Evolutionary conservation across 192 early-diverging fungal genomes (phyloP).

Genomic region (Rhizoclosmatium globosum): DNA sequence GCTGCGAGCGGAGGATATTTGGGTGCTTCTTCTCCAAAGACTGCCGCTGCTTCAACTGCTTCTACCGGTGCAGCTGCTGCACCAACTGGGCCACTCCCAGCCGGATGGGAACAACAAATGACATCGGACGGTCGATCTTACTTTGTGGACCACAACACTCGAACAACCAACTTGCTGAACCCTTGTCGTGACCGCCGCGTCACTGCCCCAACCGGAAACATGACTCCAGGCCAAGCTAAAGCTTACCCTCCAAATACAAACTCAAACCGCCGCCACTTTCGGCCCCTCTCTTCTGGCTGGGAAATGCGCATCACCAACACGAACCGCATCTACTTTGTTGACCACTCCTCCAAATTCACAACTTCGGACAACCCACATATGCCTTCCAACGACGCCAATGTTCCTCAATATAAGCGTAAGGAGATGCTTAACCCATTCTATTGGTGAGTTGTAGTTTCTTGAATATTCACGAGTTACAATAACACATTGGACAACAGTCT

Average conservation of each 20-base stretch:
- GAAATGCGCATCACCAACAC: constrained; percentile 98
- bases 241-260: constrained; percentile 64
- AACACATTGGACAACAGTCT: constrained; percentile 68
- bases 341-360: constrained; percentile 97
- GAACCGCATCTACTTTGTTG: constrained; percentile 96
- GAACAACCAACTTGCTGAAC: constrained; percentile 97
- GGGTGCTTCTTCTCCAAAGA: constrained; percentile 16
- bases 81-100: constrained; percentile 79
- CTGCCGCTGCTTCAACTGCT: constrained; percentile 35
- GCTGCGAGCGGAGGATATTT: constrained; percentile 44
- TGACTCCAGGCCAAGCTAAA: constrained; percentile 58
- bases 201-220: constrained; percentile 54
- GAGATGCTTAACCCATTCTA: constrained; percentile 98
- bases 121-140: constrained; percentile 84
- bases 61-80: constrained; percentile 43
- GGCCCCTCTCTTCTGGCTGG: constrained; percentile 96
- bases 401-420: constrained; percentile 98
- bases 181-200: constrained; percentile 62
- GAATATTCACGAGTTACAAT: not conserved
- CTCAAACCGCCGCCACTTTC: constrained; percentile 76
- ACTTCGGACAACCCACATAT: constrained; percentile 91
- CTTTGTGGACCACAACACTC: constrained; percentile 99
- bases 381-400: constrained; percentile 72
- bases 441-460: constrained; percentile 29
- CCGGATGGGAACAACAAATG: constrained; percentile 59